Evolutionary conservation across 352 stramenopile species (phyloP), one percentile per base, ranked within the genome.

Genomic region (Phytophthora tubulina): DNA sequence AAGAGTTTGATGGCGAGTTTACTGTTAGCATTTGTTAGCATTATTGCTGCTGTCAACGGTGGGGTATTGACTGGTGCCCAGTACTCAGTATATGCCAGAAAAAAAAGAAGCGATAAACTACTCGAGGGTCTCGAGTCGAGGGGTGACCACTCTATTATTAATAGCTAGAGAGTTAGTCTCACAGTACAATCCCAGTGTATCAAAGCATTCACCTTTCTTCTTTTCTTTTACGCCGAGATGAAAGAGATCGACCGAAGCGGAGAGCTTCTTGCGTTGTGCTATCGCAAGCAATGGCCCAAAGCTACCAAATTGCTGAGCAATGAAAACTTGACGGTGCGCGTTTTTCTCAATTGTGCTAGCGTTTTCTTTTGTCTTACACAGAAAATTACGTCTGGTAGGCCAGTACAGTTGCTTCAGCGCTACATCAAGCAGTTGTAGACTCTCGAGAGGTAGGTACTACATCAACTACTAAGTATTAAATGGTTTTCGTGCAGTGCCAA

Each of bases 191-290:
- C 21, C 21, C 21, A 27, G 21, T 27, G 21, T 27, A 46, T 11
- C 21, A 46, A n/a, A 46, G 41, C 41, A 46, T 46, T 5, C 7
- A 7, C 39, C 4, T 15, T 46, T 46, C 13, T 21, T 21, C 49
- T 69, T 70, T 10, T 38, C 60, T 60, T 69, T 69, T 54, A 50
- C 51, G 6, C 46, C 9, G 32, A 10, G 36, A 78, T 78, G 63
- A 77, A 76, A 44, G 61, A 68, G 52, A 36, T 71, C 13, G 65
- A 82, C 42, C 59, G 78, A 67, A 79, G 78, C 46, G 78, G 75
- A 6, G 75, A 85, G 46, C 72, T 85, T 27, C 41, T 85, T 4
- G 70, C 72, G 17, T 57, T 85, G 51, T 85, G 78, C 39, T 79
- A 75, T 51, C 75, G 72, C 3, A 56, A 77, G 49, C 75, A 85